Percentiles rank a stretch among this genome's conserved stretches.
Evolutionary conservation across 2,329 filamentous ascomycete genomes (phyloP).

Genomic region (Diaporthe sp.): DNA sequence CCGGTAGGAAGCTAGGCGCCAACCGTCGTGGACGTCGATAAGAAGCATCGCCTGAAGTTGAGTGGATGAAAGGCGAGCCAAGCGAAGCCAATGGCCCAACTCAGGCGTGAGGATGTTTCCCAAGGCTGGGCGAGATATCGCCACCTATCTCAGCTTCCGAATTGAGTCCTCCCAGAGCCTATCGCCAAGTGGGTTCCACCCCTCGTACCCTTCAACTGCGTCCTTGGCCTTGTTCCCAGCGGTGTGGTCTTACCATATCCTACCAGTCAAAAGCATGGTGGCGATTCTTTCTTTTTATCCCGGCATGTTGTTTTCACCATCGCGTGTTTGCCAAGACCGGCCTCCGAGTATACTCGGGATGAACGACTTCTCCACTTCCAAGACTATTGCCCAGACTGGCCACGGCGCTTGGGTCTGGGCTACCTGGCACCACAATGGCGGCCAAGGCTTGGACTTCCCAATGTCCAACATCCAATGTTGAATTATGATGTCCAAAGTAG

Average conservation of each 20-base stretch:
- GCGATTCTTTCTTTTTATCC: background rate
- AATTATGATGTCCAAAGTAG: background rate
- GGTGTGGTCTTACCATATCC: background rate
- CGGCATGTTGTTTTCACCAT: background rate
- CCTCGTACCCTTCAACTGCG: background rate
- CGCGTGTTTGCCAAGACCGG: background rate
- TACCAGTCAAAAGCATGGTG: background rate
- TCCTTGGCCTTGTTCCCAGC: background rate
- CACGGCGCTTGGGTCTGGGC: conserved; percentile 2
- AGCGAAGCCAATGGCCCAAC: conserved; percentile 5
- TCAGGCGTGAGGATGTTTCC: conserved; percentile 13
- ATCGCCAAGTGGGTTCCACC: background rate
- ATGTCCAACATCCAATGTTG: background rate
- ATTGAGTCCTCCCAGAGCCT: background rate
- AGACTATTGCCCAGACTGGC: conserved; percentile 2
- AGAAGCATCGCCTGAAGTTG: background rate
- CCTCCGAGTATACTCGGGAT: background rate
- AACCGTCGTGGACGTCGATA: background rate
- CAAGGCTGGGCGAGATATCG: conserved; percentile 24
- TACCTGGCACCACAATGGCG: background rate
- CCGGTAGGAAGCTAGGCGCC: conserved; percentile 17
- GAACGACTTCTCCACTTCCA: conserved; percentile 24
- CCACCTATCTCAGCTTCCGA: conserved; percentile 10
- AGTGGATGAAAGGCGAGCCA: conserved; percentile 11
- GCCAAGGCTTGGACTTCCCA: conserved; percentile 15